Base-by-base conservation (phyloP, 2,329 filamentous ascomycete genomes). In the Apiospora malaysiana region DNA sequence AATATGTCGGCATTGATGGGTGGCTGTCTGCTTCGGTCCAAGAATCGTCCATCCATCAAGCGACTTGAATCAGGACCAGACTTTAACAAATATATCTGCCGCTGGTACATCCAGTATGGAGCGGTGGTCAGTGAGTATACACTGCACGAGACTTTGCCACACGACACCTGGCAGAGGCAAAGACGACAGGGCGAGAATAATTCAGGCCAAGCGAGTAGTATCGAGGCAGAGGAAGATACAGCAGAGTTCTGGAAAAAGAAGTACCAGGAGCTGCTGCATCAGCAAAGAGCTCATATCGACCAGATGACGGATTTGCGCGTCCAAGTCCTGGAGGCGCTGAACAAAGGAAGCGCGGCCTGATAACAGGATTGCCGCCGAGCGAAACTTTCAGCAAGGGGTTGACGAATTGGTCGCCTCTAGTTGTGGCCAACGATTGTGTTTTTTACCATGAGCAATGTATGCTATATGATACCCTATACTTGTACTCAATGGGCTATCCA, bases 1-100 rank as follows among this genome's bases (percentile, higher is more conserved):
- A 91, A 90, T 75, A 78, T 91, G 7, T 85, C 88, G 0, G 88
- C 87, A 5, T 81, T 91, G 14, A 85, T 85, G 0, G 89, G 89
- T 10, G 86, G 86, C 4, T 84, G 81, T 67, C 78, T 86, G 40
- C 81, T 91, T 67, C 84, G 87, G 79, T 81, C 82, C 16, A 79
- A 80, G 7, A 78, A 81, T 25, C 81, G 80, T 27, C 77, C 82
- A 65, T 81, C 81, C 69, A 81, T 86, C 66, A 83, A 81, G 23
- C 83, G 85, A 14, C 70, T 86, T 27, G 84, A 86, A n/a, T 79
- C 82, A 25, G 76, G 79, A 2, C 77, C 81, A 2, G 82, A 82
- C 18, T 77, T 82, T 47, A 84, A 82, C 43, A 80, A 82, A 68
- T 91, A 90, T 77, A 78, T 80, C 65, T 86, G 85, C 73, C 81